These are phyloP conservation scores for Centrapalus pauciflorus DNA, from an alignment of 129 eudicot species.

Conservation along the genomic window DNA sequence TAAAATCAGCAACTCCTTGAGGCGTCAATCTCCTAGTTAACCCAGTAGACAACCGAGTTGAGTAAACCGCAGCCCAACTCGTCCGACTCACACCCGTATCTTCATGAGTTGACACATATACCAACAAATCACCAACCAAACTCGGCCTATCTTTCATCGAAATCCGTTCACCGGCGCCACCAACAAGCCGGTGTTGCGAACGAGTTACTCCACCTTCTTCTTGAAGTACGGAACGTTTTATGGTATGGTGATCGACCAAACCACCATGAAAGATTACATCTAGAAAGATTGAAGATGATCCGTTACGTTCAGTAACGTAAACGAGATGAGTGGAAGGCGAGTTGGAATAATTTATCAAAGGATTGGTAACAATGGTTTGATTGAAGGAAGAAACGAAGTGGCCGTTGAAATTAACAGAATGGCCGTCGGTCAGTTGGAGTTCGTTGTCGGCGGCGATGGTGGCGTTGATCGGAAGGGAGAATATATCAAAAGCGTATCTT, in stretches of 20 bases:
- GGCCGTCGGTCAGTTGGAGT: slow-evolving; percentile 65
- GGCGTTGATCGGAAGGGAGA: slow-evolving; percentile 39
- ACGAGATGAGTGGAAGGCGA: slow-evolving; percentile 31
- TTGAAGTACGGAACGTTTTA: slow-evolving; percentile 32
- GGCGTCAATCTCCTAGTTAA: slow-evolving; percentile 76
- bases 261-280: slow-evolving; percentile 27
- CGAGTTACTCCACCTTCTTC: slow-evolving; percentile 37
- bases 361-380: background rate
- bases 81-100: slow-evolving; percentile 59
- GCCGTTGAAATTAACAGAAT: slow-evolving; percentile 74
- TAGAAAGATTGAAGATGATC: slow-evolving; percentile 43
- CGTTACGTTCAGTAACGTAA: slow-evolving; percentile 73
- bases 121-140: slow-evolving; percentile 56
- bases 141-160: slow-evolving; percentile 86
- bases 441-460: slow-evolving; percentile 22
- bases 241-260: slow-evolving; percentile 5
- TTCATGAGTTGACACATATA: slow-evolving; percentile 81
- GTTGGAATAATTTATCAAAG: background rate
- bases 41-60: slow-evolving; percentile 58
- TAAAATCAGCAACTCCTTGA: slow-evolving; percentile 67
- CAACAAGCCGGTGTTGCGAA: slow-evolving; percentile 38
- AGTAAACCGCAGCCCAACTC: slow-evolving; percentile 94
- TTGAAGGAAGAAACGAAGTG: slow-evolving; percentile 36
- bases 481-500: slow-evolving; percentile 64
- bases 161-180: slow-evolving; percentile 23